These are phyloP conservation scores for Fagopyrum esculentum DNA, from an alignment of 148 eudicot genomes.

Conservation along the genomic window DNA sequence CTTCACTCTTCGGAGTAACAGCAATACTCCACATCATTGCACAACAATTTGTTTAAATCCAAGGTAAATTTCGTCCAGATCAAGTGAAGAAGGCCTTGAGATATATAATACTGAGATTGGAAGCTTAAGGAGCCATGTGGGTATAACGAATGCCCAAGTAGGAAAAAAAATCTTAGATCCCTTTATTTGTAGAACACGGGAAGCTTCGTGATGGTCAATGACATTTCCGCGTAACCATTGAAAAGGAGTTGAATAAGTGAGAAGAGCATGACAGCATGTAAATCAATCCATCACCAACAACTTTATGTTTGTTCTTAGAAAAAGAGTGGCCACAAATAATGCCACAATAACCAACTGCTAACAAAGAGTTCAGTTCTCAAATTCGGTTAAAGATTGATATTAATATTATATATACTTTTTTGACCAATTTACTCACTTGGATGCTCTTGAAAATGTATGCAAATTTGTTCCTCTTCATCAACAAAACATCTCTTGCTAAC, in stretches of 20 bases:
- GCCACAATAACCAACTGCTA: slow-evolving; percentile 22
- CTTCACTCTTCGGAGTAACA: too few species aligned
- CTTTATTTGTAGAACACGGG: slow-evolving; percentile 37
- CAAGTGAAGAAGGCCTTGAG: too few species aligned
- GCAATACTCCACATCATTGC: too few species aligned
- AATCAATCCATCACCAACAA: slow-evolving; percentile 13
- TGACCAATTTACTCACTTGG: slow-evolving; percentile 12
- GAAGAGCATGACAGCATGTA: slow-evolving; percentile 22
- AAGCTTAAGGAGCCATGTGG: slow-evolving; percentile 30
- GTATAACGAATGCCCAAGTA: slow-evolving; percentile 35
- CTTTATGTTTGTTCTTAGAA: too few species aligned
- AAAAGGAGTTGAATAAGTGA: slow-evolving; percentile 17
- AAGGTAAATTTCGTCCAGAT: too few species aligned
- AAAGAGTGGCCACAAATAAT: slow-evolving; percentile 18
- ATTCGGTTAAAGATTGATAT: too few species aligned
- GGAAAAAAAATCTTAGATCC: slow-evolving; percentile 40
- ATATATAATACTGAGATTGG: slow-evolving; percentile 20
- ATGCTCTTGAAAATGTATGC: slow-evolving; percentile 11
- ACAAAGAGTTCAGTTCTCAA: not conserved
- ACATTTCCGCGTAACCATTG: slow-evolving; percentile 27
- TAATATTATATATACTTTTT: too few species aligned
- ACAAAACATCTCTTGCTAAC: too few species aligned
- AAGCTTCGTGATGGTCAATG: slow-evolving; percentile 25
- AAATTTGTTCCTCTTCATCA: too few species aligned
- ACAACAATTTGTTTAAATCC: too few species aligned